phyloP scores from a whole-genome alignment of 768 basidiomycete species.

The Tricholoma furcatifolium region DNA sequence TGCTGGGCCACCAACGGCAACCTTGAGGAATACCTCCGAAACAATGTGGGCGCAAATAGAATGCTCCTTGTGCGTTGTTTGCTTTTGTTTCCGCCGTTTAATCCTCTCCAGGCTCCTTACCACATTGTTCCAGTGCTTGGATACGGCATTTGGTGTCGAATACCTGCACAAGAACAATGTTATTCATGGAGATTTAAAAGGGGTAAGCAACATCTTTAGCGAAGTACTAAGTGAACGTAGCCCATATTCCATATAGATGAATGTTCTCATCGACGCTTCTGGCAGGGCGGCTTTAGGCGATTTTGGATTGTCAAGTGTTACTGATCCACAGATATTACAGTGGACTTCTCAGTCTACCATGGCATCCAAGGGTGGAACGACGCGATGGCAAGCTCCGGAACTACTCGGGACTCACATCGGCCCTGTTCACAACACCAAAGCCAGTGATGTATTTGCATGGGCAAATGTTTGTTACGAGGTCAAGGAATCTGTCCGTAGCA shows the following conservation, averaged over 20 bases:
- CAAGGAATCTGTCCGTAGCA: too few relatives aligned
- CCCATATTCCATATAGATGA: conserved; percentile 8
- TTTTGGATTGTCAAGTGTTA: conserved; percentile 21
- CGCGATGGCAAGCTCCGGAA: conserved; percentile 21
- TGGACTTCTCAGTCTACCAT: conserved; percentile 13
- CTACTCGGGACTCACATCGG: conserved; percentile 6
- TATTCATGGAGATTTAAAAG: conserved; percentile 45
- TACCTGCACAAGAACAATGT: conserved; percentile 33
- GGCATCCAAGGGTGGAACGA: conserved; percentile 5
- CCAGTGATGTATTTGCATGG: conserved; percentile 19
- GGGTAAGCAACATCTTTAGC: conserved; percentile 21
- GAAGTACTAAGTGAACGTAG: too few relatives aligned
- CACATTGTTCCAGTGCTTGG: conserved; percentile 30
- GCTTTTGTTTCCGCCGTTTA: too few relatives aligned
- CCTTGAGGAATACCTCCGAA: conserved; percentile 21
- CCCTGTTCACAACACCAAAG: conserved; percentile 5
- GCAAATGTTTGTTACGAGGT: conserved; percentile 20
- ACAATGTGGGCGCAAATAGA: conserved; percentile 8
- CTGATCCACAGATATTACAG: conserved; percentile 9
- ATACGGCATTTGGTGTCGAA: conserved; percentile 27
- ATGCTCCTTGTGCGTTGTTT: not conserved
- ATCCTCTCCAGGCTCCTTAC: too few relatives aligned
- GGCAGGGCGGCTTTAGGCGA: conserved; percentile 21
- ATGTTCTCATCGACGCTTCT: conserved; percentile 18
- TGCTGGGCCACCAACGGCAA: conserved; percentile 36